A percentile compares a stretch with the other conserved stretches of the same genome.
phyloP scores from a whole-genome alignment of 768 basidiomycete genomes.

The Serendipita sp. region DNA sequence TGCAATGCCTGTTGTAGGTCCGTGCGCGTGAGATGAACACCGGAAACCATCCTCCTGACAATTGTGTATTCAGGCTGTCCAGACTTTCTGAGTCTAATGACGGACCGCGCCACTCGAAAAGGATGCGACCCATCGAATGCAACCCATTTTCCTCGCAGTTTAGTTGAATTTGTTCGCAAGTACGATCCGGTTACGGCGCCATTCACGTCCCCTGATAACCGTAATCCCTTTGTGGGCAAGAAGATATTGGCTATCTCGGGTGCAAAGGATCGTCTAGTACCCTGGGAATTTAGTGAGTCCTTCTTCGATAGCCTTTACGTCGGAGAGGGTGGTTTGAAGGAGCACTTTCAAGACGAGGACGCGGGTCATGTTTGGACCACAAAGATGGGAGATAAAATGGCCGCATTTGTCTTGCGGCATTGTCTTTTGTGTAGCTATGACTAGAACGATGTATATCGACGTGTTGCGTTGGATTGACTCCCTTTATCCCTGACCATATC shows the following conservation, averaged over 20 bases:
- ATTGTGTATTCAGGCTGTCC: conserved; percentile 46
- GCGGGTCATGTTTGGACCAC: conserved; percentile 48
- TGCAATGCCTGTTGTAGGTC: conserved; percentile 26
- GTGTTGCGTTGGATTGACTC: neutral
- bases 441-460: neutral
- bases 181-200: conserved; percentile 31
- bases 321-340: conserved; percentile 37
- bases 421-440: neutral
- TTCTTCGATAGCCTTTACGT: conserved; percentile 44
- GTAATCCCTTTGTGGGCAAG: conserved; percentile 54
- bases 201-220: conserved; percentile 22
- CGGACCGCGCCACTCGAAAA: conserved; percentile 30
- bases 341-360: conserved; percentile 34
- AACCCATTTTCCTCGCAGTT: conserved; percentile 40
- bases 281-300: conserved; percentile 36
- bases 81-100: conserved; percentile 42
- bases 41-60: neutral
- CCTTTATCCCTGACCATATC: neutral
- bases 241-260: conserved; percentile 60
- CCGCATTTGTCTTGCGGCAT: conserved; percentile 4
- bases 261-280: conserved; percentile 46
- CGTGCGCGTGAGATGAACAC: neutral
- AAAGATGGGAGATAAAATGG: conserved; percentile 39
- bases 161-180: conserved; percentile 30
- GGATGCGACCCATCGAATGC: conserved; percentile 26